phyloP scores from a whole-genome alignment of 225 moss, liverwort and hornwort genomes.

The Marchantia polymorpha region DNA sequence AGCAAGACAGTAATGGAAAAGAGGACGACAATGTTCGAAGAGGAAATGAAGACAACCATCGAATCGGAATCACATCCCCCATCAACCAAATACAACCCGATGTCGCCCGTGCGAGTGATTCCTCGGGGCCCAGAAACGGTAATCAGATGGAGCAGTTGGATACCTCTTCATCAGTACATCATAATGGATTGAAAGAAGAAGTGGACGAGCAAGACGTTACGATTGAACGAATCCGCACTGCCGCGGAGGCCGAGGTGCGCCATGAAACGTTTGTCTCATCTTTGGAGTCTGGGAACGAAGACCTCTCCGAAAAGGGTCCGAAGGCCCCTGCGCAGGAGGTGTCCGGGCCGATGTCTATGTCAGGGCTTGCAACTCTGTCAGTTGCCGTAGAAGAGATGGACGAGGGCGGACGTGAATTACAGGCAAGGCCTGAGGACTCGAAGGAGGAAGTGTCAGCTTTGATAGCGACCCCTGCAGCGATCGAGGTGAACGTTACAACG shows the following conservation, averaged over 20 bases:
- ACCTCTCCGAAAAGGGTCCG: conserved; percentile 1
- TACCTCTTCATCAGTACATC: not conserved
- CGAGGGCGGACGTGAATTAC: conserved; percentile 28
- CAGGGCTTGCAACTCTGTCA: conserved; percentile 32
- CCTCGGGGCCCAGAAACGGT: not conserved
- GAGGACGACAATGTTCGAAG: conserved; percentile 27
- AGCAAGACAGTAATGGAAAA: conserved; percentile 33
- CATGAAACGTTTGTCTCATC: not conserved
- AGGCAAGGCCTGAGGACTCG: conserved; percentile 17
- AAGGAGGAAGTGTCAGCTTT: conserved; percentile 15
- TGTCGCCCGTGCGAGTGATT: conserved; percentile 12
- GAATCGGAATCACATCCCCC: conserved; percentile 20
- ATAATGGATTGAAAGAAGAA: not conserved
- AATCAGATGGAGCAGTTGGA: conserved; percentile 14
- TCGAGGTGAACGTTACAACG: not conserved
- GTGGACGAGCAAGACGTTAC: not conserved
- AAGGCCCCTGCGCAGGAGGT: conserved; percentile 5
- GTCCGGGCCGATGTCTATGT: not conserved
- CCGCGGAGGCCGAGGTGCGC: not conserved
- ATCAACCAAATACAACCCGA: conserved; percentile 11
- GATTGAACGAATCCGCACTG: not conserved
- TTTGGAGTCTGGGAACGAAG: not conserved
- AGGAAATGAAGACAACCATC: conserved; percentile 24
- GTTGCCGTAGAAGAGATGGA: conserved; percentile 36
- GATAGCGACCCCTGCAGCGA: conserved; percentile 1